A percentile compares a stretch with the other conserved stretches of the same genome.
Evolutionary conservation across 495 filamentous ascomycete genomes (phyloP).

Genomic region (Aspergillus hancockii): DNA sequence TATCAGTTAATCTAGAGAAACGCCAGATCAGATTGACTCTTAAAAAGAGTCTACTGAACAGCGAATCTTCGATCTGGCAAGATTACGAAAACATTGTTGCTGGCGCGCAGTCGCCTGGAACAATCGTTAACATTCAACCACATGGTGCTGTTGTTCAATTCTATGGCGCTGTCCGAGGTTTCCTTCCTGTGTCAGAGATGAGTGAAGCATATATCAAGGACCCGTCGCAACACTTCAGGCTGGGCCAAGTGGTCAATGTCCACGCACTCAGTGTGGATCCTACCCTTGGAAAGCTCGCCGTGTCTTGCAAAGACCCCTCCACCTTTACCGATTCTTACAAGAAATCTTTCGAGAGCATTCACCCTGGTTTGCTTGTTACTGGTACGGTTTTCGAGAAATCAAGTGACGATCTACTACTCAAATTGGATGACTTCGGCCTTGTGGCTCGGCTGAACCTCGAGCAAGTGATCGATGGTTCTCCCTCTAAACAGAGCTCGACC

Average conservation of each 20-base stretch:
- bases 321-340: slow-evolving; percentile 74
- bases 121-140: slow-evolving; percentile 73
- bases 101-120: slow-evolving; percentile 77
- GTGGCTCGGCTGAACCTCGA: slow-evolving; percentile 72
- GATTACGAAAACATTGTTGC: slow-evolving; percentile 68
- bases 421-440: slow-evolving; percentile 67
- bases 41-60: slow-evolving; percentile 93
- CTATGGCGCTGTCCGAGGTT: slow-evolving; percentile 78
- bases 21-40: slow-evolving; percentile 82
- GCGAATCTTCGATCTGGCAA: slow-evolving; percentile 71
- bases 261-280: slow-evolving; percentile 77
- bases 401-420: slow-evolving; percentile 73
- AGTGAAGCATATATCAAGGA: slow-evolving; percentile 93
- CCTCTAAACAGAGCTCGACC: slow-evolving; percentile 68
- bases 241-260: slow-evolving; percentile 88
- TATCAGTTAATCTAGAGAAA: slow-evolving; percentile 76
- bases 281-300: slow-evolving; percentile 67
- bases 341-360: slow-evolving; percentile 68
- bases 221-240: slow-evolving; percentile 81
- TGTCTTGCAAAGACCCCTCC: slow-evolving; percentile 90
- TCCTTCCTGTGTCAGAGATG: slow-evolving; percentile 93
- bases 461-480: slow-evolving; percentile 81
- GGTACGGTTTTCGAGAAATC: slow-evolving; percentile 85
- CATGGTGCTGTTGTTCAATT: slow-evolving; percentile 91
- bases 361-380: slow-evolving; percentile 67